Conservation (phyloP, 768 basidiomycete genomes). For the Suillus occidentalis region DNA sequence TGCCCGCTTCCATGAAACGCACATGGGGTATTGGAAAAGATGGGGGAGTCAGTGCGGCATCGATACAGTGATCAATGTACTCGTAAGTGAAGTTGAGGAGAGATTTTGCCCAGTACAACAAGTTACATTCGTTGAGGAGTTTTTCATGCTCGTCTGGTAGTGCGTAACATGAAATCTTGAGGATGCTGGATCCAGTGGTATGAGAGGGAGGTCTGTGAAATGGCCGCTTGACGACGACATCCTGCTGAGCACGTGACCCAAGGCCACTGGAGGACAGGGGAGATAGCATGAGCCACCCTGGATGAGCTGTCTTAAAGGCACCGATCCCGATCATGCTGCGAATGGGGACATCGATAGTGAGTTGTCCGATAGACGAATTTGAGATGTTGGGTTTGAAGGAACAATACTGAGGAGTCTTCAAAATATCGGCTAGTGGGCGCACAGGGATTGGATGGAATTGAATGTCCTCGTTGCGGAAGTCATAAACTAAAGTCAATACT, state of each 20-base stretch:
- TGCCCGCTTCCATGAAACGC: constrained; percentile 12
- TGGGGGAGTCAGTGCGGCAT: background rate
- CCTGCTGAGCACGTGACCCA: background rate
- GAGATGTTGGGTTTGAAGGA: background rate
- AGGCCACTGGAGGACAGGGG: background rate
- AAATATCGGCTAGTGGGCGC: background rate
- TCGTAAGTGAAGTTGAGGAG: constrained; percentile 11
- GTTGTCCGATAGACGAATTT: background rate
- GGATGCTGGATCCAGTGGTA: background rate
- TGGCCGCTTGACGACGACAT: background rate
- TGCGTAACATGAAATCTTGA: background rate
- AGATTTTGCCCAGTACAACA: background rate
- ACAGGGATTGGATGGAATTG: constrained; percentile 3
- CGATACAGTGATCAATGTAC: constrained; percentile 6
- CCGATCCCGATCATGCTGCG: constrained; percentile 5
- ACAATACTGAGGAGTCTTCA: background rate
- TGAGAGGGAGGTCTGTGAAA: background rate
- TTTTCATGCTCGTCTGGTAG: background rate
- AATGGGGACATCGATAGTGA: background rate
- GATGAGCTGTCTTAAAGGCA: constrained; percentile 10
- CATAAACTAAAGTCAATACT: background rate
- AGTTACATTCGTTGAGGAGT: background rate
- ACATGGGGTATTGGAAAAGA: constrained; percentile 11
- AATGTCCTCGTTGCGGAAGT: background rate
- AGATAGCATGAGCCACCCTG: background rate